Conservation (phyloP, 108 stramenopile species). For the Cyclotella sp. region DNA sequence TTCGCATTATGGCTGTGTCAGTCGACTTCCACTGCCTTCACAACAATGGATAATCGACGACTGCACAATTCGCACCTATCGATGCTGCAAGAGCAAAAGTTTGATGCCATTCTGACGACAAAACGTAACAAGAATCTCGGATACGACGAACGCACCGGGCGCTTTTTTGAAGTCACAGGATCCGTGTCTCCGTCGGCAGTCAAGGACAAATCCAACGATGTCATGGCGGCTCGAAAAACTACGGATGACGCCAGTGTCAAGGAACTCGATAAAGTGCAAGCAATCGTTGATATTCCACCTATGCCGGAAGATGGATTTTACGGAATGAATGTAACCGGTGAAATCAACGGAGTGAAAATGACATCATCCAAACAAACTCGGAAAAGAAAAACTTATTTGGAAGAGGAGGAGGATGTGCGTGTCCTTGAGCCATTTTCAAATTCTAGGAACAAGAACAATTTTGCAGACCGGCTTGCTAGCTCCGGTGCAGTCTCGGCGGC, state of each 20-base stretch:
- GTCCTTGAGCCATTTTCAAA: not conserved
- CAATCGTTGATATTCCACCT: slow-evolving; percentile 27
- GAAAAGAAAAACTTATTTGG: slow-evolving; percentile 6
- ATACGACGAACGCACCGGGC: slow-evolving; percentile 34
- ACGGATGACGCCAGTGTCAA: not conserved
- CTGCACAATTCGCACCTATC: slow-evolving; percentile 4
- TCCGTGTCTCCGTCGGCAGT: not conserved
- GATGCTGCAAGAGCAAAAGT: slow-evolving; percentile 40
- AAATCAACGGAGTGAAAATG: slow-evolving; percentile 53
- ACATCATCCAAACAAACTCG: slow-evolving; percentile 29
- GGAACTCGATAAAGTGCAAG: not conserved
- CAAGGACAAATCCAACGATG: not conserved
- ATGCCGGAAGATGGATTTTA: slow-evolving; percentile 42
- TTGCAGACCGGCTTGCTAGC: slow-evolving; percentile 65
- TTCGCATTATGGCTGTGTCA: slow-evolving; percentile 16
- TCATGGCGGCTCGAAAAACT: not conserved
- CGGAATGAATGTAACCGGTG: slow-evolving; percentile 46
- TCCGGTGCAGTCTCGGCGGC: slow-evolving; percentile 83
- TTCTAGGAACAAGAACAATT: slow-evolving; percentile 20
- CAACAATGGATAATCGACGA: slow-evolving; percentile 4
- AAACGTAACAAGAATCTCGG: slow-evolving; percentile 39
- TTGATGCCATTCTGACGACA: slow-evolving; percentile 32
- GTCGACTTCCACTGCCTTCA: slow-evolving; percentile 33
- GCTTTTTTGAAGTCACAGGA: slow-evolving; percentile 37
- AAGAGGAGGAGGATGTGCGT: not conserved